These are phyloP conservation scores for Komagataella pastoris DNA, from an alignment of 805 yeast genomes.

Conservation along the genomic window DNA sequence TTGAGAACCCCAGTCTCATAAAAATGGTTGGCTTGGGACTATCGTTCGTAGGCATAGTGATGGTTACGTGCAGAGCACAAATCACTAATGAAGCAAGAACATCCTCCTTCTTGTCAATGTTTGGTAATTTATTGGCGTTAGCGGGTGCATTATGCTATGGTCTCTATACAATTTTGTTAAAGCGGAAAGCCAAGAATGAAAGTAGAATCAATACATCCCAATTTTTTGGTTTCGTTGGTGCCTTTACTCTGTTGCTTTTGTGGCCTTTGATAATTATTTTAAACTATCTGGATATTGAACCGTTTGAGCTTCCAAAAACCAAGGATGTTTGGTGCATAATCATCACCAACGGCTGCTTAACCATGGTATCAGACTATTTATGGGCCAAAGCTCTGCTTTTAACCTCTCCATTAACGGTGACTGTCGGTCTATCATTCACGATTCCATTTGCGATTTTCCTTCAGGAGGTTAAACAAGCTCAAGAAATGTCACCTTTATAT, in stretches of 20 bases:
- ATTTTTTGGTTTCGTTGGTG: conserved; percentile 91
- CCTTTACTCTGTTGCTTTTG: conserved; percentile 55
- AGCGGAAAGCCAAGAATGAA: conserved; percentile 61
- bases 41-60: conserved; percentile 65
- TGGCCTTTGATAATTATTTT: conserved; percentile 76
- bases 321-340: conserved; percentile 38
- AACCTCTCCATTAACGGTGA: conserved; percentile 90
- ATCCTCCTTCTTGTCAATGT: conserved; percentile 13
- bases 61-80: conserved; percentile 49
- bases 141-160: conserved; percentile 87
- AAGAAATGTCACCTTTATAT: conserved; percentile 47
- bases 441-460: conserved; percentile 93
- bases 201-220: conserved; percentile 69
- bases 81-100: not conserved
- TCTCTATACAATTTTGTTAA: conserved; percentile 74
- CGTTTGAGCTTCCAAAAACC: conserved; percentile 55
- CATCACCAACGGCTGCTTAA: conserved; percentile 54
- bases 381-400: conserved; percentile 94
- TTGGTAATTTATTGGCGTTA: conserved; percentile 74
- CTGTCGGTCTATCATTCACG: conserved; percentile 87
- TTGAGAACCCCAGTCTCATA: conserved; percentile 52
- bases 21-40: conserved; percentile 61
- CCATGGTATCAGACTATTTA: conserved; percentile 80
- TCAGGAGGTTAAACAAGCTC: conserved; percentile 62
- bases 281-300: conserved; percentile 52